Conservation (phyloP, 2,329 filamentous ascomycete species). For the Trichoderma sp. region DNA sequence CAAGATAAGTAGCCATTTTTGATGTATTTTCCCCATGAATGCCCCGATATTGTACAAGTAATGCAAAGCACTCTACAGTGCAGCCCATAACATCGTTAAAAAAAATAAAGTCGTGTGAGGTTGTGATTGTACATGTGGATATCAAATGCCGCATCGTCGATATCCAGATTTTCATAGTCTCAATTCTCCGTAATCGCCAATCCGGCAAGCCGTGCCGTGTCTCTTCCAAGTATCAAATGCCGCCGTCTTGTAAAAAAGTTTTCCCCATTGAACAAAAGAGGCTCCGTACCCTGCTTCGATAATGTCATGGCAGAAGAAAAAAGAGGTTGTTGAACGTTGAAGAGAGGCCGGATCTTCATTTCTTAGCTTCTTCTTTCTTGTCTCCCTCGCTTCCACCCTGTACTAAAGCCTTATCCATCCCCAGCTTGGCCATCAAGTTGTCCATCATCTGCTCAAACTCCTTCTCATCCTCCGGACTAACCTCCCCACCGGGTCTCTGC, state of each 20-base stretch:
- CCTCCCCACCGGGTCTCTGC: slow-evolving; percentile 34
- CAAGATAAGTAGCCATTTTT: not conserved
- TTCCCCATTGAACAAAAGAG: not conserved
- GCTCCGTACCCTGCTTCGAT: not conserved
- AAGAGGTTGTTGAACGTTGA: not conserved
- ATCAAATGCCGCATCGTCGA: not conserved
- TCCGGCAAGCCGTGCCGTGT: not conserved
- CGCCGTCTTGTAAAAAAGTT: not conserved
- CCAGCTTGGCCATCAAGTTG: slow-evolving; percentile 53
- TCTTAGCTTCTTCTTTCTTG: not conserved
- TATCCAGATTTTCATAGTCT: not conserved
- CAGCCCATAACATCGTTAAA: not conserved
- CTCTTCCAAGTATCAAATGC: not conserved
- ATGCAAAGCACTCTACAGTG: not conserved
- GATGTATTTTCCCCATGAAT: not conserved
- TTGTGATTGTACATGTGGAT: not conserved
- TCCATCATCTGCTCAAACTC: slow-evolving; percentile 63
- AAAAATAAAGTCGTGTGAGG: not conserved
- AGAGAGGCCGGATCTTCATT: not conserved
- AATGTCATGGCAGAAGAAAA: not conserved
- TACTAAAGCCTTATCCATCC: slow-evolving; percentile 32
- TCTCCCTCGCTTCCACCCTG: not conserved
- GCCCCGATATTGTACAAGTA: not conserved
- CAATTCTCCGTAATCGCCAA: not conserved
- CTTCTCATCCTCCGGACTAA: slow-evolving; percentile 51